Conservation (phyloP, 2,329 filamentous ascomycete species). For the Chrysoporthe puriensis region DNA sequence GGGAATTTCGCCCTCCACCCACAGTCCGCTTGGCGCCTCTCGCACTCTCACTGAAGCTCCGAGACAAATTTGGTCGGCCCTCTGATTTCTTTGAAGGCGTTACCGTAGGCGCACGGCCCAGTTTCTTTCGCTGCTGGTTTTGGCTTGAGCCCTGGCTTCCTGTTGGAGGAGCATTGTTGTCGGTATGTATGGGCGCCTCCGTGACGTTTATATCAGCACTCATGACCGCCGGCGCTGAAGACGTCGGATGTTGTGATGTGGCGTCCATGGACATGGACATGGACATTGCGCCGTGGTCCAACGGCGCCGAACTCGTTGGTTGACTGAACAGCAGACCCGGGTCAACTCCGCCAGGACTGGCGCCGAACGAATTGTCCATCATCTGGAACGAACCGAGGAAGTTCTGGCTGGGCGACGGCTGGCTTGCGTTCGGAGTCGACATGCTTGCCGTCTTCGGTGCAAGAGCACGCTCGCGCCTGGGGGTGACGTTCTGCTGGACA, state of each 20-base stretch:
- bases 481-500: slow-evolving; percentile 35
- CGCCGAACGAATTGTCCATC: slow-evolving; percentile 54
- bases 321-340: slow-evolving; percentile 61
- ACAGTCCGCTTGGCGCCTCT: slow-evolving; percentile 48
- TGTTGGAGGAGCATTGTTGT: slow-evolving; percentile 48
- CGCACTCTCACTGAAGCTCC: slow-evolving; percentile 57
- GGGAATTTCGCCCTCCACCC: slow-evolving; percentile 39
- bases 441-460: slow-evolving; percentile 53
- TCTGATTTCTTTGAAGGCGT: slow-evolving; percentile 56
- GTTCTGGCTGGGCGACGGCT: slow-evolving; percentile 17
- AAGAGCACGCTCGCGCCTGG: slow-evolving; percentile 49
- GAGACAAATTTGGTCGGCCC: slow-evolving; percentile 52
- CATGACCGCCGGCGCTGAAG: slow-evolving; percentile 28
- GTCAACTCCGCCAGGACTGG: slow-evolving; percentile 56
- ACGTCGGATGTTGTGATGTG: slow-evolving; percentile 24
- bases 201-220: slow-evolving; percentile 36
- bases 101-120: slow-evolving; percentile 47
- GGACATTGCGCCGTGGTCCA: slow-evolving; percentile 40
- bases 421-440: slow-evolving; percentile 38
- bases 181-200: slow-evolving; percentile 35
- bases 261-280: slow-evolving; percentile 23
- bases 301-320: slow-evolving; percentile 50
- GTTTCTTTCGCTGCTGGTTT: slow-evolving; percentile 45
- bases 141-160: slow-evolving; percentile 48
- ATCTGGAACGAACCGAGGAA: slow-evolving; percentile 47